These are phyloP conservation scores for Podosphaera fusca DNA, from an alignment of 2,329 filamentous ascomycete species.

Conservation along the genomic window DNA sequence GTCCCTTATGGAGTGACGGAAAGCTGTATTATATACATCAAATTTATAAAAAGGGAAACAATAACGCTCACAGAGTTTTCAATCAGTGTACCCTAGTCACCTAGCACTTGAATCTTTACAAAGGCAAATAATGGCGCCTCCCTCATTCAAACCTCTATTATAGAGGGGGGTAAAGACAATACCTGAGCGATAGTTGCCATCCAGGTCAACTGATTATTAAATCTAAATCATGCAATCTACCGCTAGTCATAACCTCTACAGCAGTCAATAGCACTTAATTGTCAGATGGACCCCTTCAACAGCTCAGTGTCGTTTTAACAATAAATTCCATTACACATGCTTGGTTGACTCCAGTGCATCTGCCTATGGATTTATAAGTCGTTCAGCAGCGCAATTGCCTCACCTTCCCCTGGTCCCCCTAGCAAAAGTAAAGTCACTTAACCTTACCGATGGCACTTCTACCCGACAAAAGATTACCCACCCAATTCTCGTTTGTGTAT, in stretches of 20 bases:
- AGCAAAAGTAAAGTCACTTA: not conserved
- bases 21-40: no score
- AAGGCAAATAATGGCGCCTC: no score
- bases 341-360: not conserved
- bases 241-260: no score
- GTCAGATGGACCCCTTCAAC: not conserved
- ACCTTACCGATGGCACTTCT: not conserved
- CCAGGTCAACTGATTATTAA: not conserved
- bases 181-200: not conserved
- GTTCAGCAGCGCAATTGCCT: not conserved
- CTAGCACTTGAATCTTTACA: no score
- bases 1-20: no score
- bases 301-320: not conserved
- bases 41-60: no score
- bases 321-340: not conserved
- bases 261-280: not conserved
- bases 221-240: no score
- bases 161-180: not conserved
- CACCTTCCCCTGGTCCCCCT: not conserved
- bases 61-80: no score
- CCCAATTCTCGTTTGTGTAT: not conserved
- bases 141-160: no score
- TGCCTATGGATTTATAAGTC: not conserved
- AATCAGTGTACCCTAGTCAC: no score
- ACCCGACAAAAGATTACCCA: not conserved